Percentiles rank a stretch among this genome's conserved stretches.
phyloP scores from a whole-genome alignment of 2,329 filamentous ascomycete genomes.

The Paecilomyces fulvus region DNA sequence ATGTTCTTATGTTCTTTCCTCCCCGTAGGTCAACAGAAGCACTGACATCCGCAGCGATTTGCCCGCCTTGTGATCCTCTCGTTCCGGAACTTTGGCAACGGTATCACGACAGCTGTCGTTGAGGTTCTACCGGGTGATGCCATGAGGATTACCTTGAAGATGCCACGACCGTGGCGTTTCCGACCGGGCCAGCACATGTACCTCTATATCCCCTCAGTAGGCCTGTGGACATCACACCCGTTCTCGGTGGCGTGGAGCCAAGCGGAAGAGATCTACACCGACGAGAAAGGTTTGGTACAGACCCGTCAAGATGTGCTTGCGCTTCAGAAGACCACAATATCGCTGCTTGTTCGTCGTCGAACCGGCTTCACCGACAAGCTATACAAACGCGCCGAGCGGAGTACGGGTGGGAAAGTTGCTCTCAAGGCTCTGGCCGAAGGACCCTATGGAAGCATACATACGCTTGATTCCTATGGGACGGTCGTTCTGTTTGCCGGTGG shows the following conservation, averaged over 20 bases:
- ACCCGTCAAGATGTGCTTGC: slow-evolving; percentile 44
- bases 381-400: slow-evolving; percentile 56
- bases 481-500: slow-evolving; percentile 84
- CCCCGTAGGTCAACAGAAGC: neutral
- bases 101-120: slow-evolving; percentile 57
- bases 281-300: slow-evolving; percentile 36
- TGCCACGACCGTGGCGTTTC: slow-evolving; percentile 59
- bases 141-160: slow-evolving; percentile 59
- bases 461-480: slow-evolving; percentile 85
- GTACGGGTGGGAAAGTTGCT: slow-evolving; percentile 47
- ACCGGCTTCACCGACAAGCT: slow-evolving; percentile 81
- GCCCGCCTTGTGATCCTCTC: slow-evolving; percentile 55
- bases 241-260: slow-evolving; percentile 72
- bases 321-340: slow-evolving; percentile 52
- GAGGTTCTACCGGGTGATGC: slow-evolving; percentile 63
- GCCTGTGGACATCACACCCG: slow-evolving; percentile 64
- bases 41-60: slow-evolving; percentile 35
- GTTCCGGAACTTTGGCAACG: slow-evolving; percentile 54
- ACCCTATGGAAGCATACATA: slow-evolving; percentile 76
- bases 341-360: slow-evolving; percentile 78
- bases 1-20: slow-evolving; percentile 3
- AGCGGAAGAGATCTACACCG: slow-evolving; percentile 39
- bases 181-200: slow-evolving; percentile 67
- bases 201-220: slow-evolving; percentile 59
- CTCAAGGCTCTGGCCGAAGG: slow-evolving; percentile 76